Conservation (phyloP, 768 basidiomycete species). For the Dioszegia hungarica region DNA sequence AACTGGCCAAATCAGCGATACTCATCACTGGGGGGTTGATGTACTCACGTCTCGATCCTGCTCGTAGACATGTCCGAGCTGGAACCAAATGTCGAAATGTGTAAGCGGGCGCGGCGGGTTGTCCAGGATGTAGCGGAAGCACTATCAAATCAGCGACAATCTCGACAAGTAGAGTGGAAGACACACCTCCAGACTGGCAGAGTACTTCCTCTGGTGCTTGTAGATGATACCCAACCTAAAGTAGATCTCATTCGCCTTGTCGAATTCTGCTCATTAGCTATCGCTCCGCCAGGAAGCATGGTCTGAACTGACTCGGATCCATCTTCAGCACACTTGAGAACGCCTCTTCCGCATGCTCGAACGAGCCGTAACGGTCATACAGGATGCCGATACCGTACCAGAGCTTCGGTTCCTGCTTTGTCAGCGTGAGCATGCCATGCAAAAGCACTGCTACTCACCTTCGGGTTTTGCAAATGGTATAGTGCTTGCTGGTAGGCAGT, state of each 20-base stretch:
- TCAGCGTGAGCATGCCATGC: neutral
- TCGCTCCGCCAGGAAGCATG: neutral
- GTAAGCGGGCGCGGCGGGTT: constrained; percentile 94
- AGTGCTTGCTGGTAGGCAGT: constrained; percentile 97
- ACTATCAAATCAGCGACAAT: constrained; percentile 48
- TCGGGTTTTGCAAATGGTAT: constrained; percentile 90
- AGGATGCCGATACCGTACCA: constrained; percentile 99
- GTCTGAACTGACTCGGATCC: constrained; percentile 74
- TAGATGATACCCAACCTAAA: constrained; percentile 98
- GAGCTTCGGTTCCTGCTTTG: constrained; percentile 83
- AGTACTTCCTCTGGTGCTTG: constrained; percentile 95
- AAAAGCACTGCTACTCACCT: constrained; percentile 54
- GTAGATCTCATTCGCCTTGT: constrained; percentile 97
- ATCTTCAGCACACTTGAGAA: constrained; percentile 92
- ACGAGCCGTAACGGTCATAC: constrained; percentile 94
- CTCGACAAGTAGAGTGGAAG: neutral
- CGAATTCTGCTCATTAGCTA: constrained; percentile 62
- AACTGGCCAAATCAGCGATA: constrained; percentile 56
- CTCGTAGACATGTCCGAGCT: constrained; percentile 97
- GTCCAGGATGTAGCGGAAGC: constrained; percentile 93
- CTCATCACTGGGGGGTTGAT: neutral
- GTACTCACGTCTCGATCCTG: constrained; percentile 84
- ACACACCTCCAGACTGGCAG: constrained; percentile 64
- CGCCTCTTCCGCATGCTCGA: constrained; percentile 98
- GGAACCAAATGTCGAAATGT: constrained; percentile 98